phyloP scores from a whole-genome alignment of 495 filamentous ascomycete genomes.

The Eremomyces bilateralis region DNA sequence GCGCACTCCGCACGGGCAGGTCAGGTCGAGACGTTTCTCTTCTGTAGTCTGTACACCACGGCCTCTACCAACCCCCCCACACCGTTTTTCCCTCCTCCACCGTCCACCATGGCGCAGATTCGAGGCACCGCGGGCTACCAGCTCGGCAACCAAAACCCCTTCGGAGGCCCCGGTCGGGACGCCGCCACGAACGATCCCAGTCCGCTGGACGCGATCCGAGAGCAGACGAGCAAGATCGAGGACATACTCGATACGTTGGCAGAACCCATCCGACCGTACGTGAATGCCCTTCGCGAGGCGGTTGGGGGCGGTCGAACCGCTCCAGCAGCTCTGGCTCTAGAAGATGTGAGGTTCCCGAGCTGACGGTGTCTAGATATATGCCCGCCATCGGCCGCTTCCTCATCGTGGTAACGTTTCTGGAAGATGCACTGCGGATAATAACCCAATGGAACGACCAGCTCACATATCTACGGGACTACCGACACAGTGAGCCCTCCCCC shows the following conservation, averaged over 20 bases:
- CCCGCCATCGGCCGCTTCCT: slow-evolving; percentile 90
- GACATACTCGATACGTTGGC: slow-evolving; percentile 74
- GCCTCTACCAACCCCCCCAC: slow-evolving; percentile 3
- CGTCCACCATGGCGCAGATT: slow-evolving; percentile 66
- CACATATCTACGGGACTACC: slow-evolving; percentile 75
- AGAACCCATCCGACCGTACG: slow-evolving; percentile 91
- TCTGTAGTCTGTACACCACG: too few relatives aligned
- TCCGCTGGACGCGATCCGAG: slow-evolving; percentile 74
- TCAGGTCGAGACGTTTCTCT: too few relatives aligned
- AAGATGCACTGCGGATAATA: slow-evolving; percentile 86
- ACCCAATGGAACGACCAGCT: slow-evolving; percentile 98
- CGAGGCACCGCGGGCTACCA: slow-evolving; percentile 92
- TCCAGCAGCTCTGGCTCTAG: neutral
- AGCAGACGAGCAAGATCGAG: slow-evolving; percentile 96
- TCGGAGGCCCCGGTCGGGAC: slow-evolving; percentile 32
- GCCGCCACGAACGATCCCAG: slow-evolving; percentile 52
- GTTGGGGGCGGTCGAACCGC: neutral
- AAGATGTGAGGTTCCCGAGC: neutral
- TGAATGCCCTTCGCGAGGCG: slow-evolving; percentile 13
- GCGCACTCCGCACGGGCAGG: too few relatives aligned
- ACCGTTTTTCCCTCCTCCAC: slow-evolving; percentile 1
- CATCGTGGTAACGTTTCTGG: slow-evolving; percentile 95
- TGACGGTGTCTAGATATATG: slow-evolving; percentile 72
- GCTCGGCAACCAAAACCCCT: slow-evolving; percentile 40
- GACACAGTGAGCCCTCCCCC: slow-evolving; percentile 43